phyloP scores from a whole-genome alignment of 805 yeast genomes.

The Lipomyces japonicus region DNA sequence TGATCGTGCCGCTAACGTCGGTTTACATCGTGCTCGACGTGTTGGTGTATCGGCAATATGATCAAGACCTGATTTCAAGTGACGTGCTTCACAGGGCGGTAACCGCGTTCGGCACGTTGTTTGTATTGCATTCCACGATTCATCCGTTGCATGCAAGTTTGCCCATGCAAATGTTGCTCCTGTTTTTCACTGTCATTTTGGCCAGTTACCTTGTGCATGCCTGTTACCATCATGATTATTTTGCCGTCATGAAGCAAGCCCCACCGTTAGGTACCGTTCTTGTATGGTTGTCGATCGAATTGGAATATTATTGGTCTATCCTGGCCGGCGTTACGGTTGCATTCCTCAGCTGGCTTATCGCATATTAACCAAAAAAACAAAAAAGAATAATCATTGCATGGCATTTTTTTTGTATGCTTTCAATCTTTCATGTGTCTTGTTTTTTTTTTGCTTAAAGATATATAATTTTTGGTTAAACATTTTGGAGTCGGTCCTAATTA shows the following conservation, averaged over 20 bases:
- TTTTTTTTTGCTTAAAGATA: neutral
- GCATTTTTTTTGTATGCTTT: neutral
- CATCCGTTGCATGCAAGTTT: constrained; percentile 32
- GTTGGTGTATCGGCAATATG: constrained; percentile 40
- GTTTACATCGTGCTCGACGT: constrained; percentile 38
- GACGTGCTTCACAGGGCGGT: constrained; percentile 23
- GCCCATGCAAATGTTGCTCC: constrained; percentile 28
- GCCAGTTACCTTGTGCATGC: constrained; percentile 39
- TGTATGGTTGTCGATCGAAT: constrained; percentile 42
- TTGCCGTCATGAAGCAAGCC: constrained; percentile 40
- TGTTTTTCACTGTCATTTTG: constrained; percentile 30
- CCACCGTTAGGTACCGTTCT: constrained; percentile 44
- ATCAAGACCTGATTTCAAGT: constrained; percentile 30
- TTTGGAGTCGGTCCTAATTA: constrained; percentile 5
- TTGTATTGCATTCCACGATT: constrained; percentile 31
- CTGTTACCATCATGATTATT: constrained; percentile 39
- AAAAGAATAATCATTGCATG: too few relatives aligned
- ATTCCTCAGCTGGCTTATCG: constrained; percentile 15
- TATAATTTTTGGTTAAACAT: neutral
- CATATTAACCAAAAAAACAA: too few relatives aligned
- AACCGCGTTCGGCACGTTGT: constrained; percentile 36
- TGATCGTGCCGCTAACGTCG: constrained; percentile 36
- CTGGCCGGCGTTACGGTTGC: constrained; percentile 12
- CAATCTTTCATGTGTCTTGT: neutral
- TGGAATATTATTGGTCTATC: constrained; percentile 37